Conservation (phyloP, 106 monocot genomes). For the Allium fistulosum region DNA sequence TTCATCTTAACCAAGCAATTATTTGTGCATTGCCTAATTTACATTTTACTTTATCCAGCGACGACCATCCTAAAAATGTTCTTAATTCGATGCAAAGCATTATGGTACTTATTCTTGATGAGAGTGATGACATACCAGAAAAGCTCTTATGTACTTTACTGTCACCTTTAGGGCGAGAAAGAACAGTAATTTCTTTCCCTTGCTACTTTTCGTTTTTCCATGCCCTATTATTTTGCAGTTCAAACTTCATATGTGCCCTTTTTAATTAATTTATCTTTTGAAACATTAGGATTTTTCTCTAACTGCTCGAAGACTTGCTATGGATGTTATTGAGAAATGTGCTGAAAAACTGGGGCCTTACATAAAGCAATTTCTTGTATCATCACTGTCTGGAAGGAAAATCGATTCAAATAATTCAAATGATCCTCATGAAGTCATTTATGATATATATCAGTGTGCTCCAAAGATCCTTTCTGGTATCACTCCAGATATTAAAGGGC, state of each 20-base stretch:
- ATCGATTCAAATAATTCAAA: constrained; percentile 28
- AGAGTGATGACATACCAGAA: constrained; percentile 92
- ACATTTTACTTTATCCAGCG: constrained; percentile 44
- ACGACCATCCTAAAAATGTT: constrained; percentile 78
- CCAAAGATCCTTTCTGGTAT: constrained; percentile 76
- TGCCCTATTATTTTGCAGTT: background rate
- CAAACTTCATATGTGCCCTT: background rate
- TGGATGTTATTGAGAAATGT: constrained; percentile 77
- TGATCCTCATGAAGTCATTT: constrained; percentile 91
- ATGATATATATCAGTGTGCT: constrained; percentile 84
- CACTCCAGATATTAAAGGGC: constrained; percentile 80
- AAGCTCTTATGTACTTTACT: constrained; percentile 54
- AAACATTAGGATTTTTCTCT: constrained; percentile 46
- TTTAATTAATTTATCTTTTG: constrained; percentile 15
- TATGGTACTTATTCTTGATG: constrained; percentile 86
- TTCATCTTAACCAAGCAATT: background rate
- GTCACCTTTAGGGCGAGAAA: constrained; percentile 70
- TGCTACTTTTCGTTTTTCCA: background rate
- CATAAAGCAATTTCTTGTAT: constrained; percentile 81
- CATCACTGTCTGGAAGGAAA: constrained; percentile 70
- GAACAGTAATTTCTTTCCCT: constrained; percentile 32
- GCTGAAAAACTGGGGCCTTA: constrained; percentile 71
- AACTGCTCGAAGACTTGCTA: constrained; percentile 79
- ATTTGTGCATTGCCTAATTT: background rate
- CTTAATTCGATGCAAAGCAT: constrained; percentile 83